Percentiles rank a stretch among this genome's conserved stretches.
These are phyloP conservation scores for Adenanthera pavonina DNA, from an alignment of 306 rosid genomes.

Conservation along the genomic window DNA sequence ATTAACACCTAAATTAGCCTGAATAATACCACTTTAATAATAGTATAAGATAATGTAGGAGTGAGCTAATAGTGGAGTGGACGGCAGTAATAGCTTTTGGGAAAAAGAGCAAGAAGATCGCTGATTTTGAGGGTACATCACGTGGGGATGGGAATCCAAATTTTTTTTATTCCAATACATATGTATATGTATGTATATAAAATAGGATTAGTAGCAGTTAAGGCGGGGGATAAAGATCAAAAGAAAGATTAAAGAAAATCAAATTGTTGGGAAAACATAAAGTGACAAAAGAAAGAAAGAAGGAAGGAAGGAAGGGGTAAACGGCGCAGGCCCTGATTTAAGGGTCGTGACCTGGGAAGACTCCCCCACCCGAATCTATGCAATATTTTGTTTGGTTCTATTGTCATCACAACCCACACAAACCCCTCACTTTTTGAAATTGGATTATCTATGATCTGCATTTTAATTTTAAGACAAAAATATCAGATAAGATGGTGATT, in stretches of 20 bases:
- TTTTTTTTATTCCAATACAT: conserved; percentile 34
- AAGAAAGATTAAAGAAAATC: neutral
- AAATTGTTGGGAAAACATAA: conserved; percentile 47
- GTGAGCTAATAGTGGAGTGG: conserved; percentile 44
- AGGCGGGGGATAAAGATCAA: neutral
- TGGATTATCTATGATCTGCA: too few species aligned
- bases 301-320: conserved; percentile 37
- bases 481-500: too few species aligned
- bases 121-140: conserved; percentile 82
- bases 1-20: neutral
- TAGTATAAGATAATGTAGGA: neutral
- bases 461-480: too few species aligned
- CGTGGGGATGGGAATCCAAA: conserved; percentile 72
- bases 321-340: conserved; percentile 69
- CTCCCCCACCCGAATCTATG: conserved; percentile 60
- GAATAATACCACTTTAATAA: neutral
- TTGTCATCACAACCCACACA: conserved; percentile 12
- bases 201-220: neutral
- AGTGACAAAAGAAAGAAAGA: conserved; percentile 43
- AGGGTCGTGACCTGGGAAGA: conserved; percentile 70
- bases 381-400: conserved; percentile 62
- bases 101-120: conserved; percentile 59
- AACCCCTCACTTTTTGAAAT: neutral
- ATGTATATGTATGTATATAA: neutral
- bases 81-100: conserved; percentile 52